Conservation (phyloP, 176 grass and related monocot species). For the Musa itinerans region DNA sequence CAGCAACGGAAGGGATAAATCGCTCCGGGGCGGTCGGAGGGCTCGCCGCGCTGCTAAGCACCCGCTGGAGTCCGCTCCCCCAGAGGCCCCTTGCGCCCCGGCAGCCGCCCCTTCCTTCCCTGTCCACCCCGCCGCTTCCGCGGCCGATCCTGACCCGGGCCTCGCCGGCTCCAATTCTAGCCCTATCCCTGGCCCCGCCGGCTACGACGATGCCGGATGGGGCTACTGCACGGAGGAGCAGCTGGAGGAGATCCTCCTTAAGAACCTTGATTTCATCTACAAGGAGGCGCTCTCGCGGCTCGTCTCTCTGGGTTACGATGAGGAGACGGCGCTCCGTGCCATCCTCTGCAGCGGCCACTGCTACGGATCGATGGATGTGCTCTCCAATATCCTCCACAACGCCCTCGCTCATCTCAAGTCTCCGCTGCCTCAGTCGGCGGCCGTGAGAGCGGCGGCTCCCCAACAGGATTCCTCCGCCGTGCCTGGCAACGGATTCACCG, state of each 20-base stretch:
- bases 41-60: background rate
- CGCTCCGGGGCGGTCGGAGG: slow-evolving; percentile 7
- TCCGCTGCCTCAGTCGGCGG: slow-evolving; percentile 16
- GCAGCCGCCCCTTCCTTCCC: background rate
- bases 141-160: background rate
- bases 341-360: slow-evolving; percentile 73
- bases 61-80: background rate
- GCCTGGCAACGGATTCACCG: slow-evolving; percentile 40
- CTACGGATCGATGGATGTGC: slow-evolving; percentile 50
- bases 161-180: slow-evolving; percentile 13
- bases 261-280: slow-evolving; percentile 69
- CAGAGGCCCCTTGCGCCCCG: background rate
- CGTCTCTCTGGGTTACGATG: slow-evolving; percentile 41
- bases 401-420: slow-evolving; percentile 47
- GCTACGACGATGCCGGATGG: slow-evolving; percentile 32
- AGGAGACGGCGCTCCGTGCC: slow-evolving; percentile 63
- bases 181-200: background rate
- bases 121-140: background rate
- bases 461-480: background rate
- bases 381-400: slow-evolving; percentile 78
- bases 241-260: slow-evolving; percentile 68
- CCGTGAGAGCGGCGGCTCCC: background rate
- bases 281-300: slow-evolving; percentile 59
- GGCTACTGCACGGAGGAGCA: slow-evolving; percentile 48
- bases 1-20: slow-evolving; percentile 1